Base-by-base conservation (phyloP, 1,284 basidiomycete genomes). In the Ceratobasidium sp. region DNA sequence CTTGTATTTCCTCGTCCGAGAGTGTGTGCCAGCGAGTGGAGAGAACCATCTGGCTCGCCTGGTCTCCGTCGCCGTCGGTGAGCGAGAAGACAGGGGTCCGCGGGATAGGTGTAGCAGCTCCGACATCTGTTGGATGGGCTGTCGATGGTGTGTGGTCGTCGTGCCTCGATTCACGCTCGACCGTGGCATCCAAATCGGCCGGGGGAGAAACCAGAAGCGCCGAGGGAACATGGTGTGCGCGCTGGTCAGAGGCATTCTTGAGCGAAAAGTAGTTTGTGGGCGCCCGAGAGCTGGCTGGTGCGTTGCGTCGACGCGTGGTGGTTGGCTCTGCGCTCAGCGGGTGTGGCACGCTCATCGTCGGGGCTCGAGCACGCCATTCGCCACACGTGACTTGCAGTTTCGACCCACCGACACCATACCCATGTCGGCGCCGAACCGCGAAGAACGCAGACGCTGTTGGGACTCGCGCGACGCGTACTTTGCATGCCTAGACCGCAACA, bases 391-490 rank as follows among this genome's bases (percentile, higher is more conserved):
- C 57, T 59, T 50, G 39, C 55, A 1, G 46, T 3, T 10, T 8
- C 3, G 9, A 18, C 16, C 43, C 3, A 45, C 16, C 10, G 10
- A 45, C 8, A 4, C 43, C 36, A 16, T 21, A 23, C 23, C 65
- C 53, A 73, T 69, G 67, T 71, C 72, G 32, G 59, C 65, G 23
- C 74, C 67, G 18, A 74, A 69, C 34, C 71, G 74, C 8, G 58
- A 65, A 41, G 67, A 78, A 55, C 77, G 80, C 16, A 72, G 78
- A 53, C 71, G 74, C 16, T 94, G 92, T 80, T 94, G 92, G 92
- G 89, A 91, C 48, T 81, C 82, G 52, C 82, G 92, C 64, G 92
- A 94, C 79, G 83, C 82, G 12, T 94, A 93, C 79, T 94, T 92
- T 79, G 80, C 83, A 4, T 94, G 93, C 78, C 83, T 94, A 61